These are phyloP conservation scores for Castanospermum australe DNA, from an alignment of 306 rosid species.

Conservation along the genomic window DNA sequence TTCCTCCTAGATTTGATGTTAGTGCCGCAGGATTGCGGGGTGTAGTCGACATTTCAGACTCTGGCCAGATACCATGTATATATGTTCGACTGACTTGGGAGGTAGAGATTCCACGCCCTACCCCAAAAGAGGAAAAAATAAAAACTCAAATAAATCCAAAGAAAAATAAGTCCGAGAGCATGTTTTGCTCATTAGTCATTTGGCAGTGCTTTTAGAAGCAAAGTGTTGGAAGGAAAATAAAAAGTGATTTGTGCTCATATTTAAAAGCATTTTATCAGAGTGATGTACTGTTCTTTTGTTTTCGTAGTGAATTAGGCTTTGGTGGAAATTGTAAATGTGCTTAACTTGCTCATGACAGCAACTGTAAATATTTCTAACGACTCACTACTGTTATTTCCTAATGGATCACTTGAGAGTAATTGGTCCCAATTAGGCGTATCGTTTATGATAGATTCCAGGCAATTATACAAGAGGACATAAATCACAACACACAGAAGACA, in stretches of 20 bases:
- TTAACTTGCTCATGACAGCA: not conserved
- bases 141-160: not conserved
- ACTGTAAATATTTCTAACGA: not conserved
- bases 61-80: not conserved
- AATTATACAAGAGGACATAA: not conserved
- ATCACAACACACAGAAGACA: constrained; percentile 5
- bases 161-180: not conserved
- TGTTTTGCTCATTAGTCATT: not conserved
- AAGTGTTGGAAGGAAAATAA: not conserved
- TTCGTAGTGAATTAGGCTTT: not conserved
- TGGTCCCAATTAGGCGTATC: not conserved
- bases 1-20: not conserved
- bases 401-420: not conserved
- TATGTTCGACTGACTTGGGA: not conserved
- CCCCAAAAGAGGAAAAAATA: not conserved
- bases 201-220: not conserved
- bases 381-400: not conserved
- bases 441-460: not conserved
- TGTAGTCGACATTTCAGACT: constrained; percentile 1
- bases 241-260: not conserved
- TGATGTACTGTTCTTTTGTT: not conserved
- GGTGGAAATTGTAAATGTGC: not conserved
- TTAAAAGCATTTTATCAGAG: not conserved
- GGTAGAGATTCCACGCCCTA: not conserved
- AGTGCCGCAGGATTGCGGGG: not conserved